A percentile compares a stretch with the other conserved stretches of the same genome.
phyloP scores from a whole-genome alignment of 2,329 filamentous ascomycete genomes.

The Xylariaceae sp. region DNA sequence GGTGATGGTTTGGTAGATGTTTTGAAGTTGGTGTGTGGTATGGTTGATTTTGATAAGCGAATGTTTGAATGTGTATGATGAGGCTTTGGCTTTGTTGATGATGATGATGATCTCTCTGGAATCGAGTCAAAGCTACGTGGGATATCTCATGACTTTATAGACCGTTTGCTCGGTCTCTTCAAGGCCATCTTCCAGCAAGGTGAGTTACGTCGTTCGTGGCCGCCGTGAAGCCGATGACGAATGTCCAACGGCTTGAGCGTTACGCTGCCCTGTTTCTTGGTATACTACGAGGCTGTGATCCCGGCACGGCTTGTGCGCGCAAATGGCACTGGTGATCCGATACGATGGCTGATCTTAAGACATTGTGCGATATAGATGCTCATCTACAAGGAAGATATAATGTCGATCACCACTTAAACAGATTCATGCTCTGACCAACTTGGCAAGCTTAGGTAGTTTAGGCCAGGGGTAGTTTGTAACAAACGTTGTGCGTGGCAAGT shows the following conservation, averaged over 20 bases:
- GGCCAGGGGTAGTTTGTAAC: background rate
- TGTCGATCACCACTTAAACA: constrained; percentile 6
- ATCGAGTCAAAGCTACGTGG: background rate
- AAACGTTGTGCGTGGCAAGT: background rate
- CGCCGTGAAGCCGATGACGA: constrained; percentile 7
- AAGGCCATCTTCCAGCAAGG: too few species aligned
- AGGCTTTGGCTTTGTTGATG: background rate
- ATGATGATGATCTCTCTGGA: background rate
- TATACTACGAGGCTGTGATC: background rate
- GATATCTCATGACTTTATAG: constrained; percentile 8
- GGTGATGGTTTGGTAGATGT: background rate
- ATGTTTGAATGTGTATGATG: background rate
- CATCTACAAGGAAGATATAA: background rate
- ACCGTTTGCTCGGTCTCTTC: background rate
- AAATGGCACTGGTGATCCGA: background rate
- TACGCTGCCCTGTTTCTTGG: constrained; percentile 2
- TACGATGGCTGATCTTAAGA: background rate
- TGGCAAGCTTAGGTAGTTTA: background rate
- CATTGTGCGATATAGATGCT: constrained; percentile 1
- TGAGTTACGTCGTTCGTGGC: background rate
- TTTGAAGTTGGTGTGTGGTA: background rate
- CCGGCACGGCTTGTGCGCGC: background rate
- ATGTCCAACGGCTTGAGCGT: background rate
- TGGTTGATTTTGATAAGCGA: constrained; percentile 2
- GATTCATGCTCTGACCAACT: too few species aligned